Base-by-base conservation (phyloP, 2,329 filamentous ascomycete genomes). In the Ciborinia camelliae region DNA sequence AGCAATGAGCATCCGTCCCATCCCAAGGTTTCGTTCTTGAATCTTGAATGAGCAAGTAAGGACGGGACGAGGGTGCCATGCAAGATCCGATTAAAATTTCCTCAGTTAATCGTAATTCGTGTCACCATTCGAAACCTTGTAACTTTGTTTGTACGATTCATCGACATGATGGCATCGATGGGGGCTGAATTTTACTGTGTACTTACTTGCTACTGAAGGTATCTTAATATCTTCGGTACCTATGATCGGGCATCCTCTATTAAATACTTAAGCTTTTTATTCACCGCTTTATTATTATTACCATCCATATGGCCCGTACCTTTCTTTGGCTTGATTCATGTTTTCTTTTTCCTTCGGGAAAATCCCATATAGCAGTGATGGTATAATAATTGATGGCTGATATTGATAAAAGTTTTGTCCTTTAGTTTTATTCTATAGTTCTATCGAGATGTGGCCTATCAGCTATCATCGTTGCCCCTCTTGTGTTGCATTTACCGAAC, bases 81-180 rank as follows among this genome's bases (percentile, higher is more conserved):
- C 39, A 58, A 62, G 48, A 62, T 54, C 48, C 37, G 48, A 54
- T 54, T 6, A 62, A 62, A 54, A 37, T 23, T 62, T 12, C 37
- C 30, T n/a, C 20, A 37, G 39, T 12, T 8, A 32, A 54, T 26
- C 41, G 18, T 8, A 32, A 54, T 26, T 54, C 39, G 39, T 54
- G 59, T 62, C 50, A 28, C 60, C 14, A 57, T 54, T 63, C 30
- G 50, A 54, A 54, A 62, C 35, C 59, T 41, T 62, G 48, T 18
- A 54, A 62, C 35, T 48, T 41, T 62, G 48, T 18, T 54, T 37
- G 28, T 20, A 32, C 26, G 47, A 62, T 54, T 62, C 60, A 54
- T 43, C 28, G 41, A 37, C 51, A 57, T 41, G 35, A 58, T 18
- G 45, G 54, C 8, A 28, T 18, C 28, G 35, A 58, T 18, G 45